phyloP scores from a whole-genome alignment of 345 rosid species.

The Populus alba region DNA sequence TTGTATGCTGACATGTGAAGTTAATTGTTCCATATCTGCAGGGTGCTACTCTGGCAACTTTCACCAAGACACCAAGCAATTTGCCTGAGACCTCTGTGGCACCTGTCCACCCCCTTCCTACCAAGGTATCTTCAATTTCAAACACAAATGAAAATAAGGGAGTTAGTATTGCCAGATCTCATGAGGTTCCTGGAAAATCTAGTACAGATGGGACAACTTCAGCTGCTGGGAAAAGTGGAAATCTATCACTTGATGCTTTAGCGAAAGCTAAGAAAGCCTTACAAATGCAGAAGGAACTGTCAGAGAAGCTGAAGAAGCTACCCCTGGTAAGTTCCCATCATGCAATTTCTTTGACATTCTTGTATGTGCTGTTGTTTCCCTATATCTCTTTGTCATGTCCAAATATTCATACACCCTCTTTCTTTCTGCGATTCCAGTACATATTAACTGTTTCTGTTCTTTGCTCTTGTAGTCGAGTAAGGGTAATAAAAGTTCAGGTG shows the following conservation, averaged over 20 bases:
- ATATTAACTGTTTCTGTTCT: slow-evolving; percentile 17
- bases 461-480: slow-evolving; percentile 52
- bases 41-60: slow-evolving; percentile 49
- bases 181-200: slow-evolving; percentile 99
- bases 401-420: background rate
- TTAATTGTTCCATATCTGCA: slow-evolving; percentile 21
- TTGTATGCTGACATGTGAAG: slow-evolving; percentile 10
- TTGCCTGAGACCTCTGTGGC: slow-evolving; percentile 37
- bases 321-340: slow-evolving; percentile 45
- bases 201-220: slow-evolving; percentile 97
- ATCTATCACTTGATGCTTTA: slow-evolving; percentile 77
- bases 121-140: slow-evolving; percentile 96
- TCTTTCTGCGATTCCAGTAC: background rate
- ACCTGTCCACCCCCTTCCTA: slow-evolving; percentile 45
- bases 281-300: slow-evolving; percentile 64
- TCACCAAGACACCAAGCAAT: slow-evolving; percentile 36
- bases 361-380: background rate
- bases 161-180: slow-evolving; percentile 96
- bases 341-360: background rate
- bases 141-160: slow-evolving; percentile 98
- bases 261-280: slow-evolving; percentile 86
- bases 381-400: background rate
- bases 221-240: slow-evolving; percentile 72
- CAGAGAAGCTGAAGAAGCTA: slow-evolving; percentile 64
- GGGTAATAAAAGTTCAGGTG: slow-evolving; percentile 42